Percentiles rank a stretch among this genome's conserved stretches.
Evolutionary conservation across 106 monocot species (phyloP).

Genomic region (Iris macrosiphon): DNA sequence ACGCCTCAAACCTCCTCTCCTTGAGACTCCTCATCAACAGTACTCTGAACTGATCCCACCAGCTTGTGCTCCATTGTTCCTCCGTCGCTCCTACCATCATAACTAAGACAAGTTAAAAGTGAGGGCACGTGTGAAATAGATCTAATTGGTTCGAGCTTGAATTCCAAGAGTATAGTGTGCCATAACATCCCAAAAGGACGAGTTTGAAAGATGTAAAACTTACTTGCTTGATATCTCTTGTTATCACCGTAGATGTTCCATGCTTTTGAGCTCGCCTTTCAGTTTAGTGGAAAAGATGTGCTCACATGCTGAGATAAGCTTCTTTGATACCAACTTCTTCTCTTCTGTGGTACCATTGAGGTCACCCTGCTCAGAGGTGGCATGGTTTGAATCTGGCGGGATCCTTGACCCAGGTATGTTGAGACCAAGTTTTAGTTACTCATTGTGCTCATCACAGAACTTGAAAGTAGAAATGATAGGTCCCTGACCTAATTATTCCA

Average conservation of each 20-base stretch:
- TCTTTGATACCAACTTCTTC: constrained; percentile 28
- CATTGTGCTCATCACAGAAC: not conserved
- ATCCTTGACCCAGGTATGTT: constrained; percentile 30
- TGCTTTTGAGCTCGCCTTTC: constrained; percentile 40
- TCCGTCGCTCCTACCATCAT: not conserved
- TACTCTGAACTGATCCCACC: constrained; percentile 72
- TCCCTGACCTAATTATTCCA: no score
- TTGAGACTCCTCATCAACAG: constrained; percentile 49
- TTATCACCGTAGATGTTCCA: not conserved
- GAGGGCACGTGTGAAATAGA: not conserved
- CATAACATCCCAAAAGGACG: no score
- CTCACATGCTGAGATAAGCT: constrained; percentile 53
- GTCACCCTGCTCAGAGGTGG: constrained; percentile 1
- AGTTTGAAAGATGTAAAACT: not conserved
- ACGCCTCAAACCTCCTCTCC: constrained; percentile 62
- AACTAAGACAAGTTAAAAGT: not conserved
- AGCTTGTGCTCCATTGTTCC: constrained; percentile 48
- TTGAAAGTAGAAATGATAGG: not conserved
- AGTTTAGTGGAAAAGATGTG: constrained; percentile 44
- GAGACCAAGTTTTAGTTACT: not conserved
- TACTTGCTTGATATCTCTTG: constrained; percentile 5
- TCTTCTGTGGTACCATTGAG: constrained; percentile 7
- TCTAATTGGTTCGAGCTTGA: no score
- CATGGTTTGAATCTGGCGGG: constrained; percentile 28
- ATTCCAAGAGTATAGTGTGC: no score